Base-by-base conservation (phyloP, 139 green algal species). In the Coelastrella sp. region DNA sequence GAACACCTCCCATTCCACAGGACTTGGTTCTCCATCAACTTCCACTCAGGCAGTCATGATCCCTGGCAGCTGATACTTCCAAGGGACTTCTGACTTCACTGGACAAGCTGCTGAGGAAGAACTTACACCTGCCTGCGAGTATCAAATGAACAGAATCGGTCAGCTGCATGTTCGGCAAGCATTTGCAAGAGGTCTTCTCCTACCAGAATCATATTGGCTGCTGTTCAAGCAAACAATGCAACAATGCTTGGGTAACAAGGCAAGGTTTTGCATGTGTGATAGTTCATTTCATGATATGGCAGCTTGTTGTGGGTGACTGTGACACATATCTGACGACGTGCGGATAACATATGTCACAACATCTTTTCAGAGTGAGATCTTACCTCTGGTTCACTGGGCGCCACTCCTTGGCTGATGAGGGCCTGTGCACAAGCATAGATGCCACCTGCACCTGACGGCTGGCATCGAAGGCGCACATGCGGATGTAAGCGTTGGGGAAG, bases 401-500 rank as follows among this genome's bases (percentile, higher is more conserved):
- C 51, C 51, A 94, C 86, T 94, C 91, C 17, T 67, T 84, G 85
- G 87, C 87, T 48, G 43, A 48, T 37, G 64, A 53, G 35, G 91
- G 91, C 73, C 89, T 86, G 89, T 93, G 89, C 41, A 95, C 92
- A 59, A 95, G 83, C 90, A 95, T 93, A 69, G 64, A 85, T 83
- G 91, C 89, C 77, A 90, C 84, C 89, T 95, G 92, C 84, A 94
- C 92, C 89, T 95, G 92, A 68, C 89, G 88, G 40, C 79, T 23
- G 88, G 91, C 90, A 84, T 96, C 91, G 92, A 98, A 98, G 86
- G 95, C 96, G 19, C 96, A 86, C 81, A 99, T 87, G 89, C 97
- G 94, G 87, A 99, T 93, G 94, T 97, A 99, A 71, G 91, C 90
- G 53, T 96, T 76, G 89, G 97, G 97, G 97, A 98, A 99, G 72